Conservation (phyloP, 2,329 filamentous ascomycete species). For the Neopestalotiopsis clavispora region DNA sequence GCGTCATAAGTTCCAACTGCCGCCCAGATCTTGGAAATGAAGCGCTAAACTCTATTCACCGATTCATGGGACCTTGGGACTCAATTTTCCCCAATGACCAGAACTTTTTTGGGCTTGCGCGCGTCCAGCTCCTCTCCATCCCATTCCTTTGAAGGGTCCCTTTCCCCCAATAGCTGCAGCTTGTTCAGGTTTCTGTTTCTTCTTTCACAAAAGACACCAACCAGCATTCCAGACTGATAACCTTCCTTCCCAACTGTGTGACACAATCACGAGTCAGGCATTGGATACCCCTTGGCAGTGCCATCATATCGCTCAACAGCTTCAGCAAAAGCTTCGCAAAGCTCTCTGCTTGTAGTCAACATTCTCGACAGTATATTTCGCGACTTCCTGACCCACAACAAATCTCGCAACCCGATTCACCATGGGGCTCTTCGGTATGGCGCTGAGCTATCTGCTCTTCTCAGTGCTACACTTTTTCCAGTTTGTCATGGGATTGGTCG, state of each 20-base stretch:
- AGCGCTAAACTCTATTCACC: slow-evolving; percentile 5
- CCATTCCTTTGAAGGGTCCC: background rate
- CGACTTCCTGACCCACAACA: background rate
- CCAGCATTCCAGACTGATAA: background rate
- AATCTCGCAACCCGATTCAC: slow-evolving; percentile 19
- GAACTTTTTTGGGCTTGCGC: background rate
- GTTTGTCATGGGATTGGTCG: slow-evolving; percentile 76
- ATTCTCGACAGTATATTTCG: background rate
- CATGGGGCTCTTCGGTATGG: slow-evolving; percentile 52
- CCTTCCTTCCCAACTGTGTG: background rate
- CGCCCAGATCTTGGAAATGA: slow-evolving; percentile 12
- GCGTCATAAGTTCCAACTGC: slow-evolving; percentile 1
- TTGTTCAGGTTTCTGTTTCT: background rate
- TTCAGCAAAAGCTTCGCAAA: background rate
- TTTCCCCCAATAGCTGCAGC: background rate
- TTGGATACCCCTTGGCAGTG: background rate
- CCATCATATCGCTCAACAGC: background rate
- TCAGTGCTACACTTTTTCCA: slow-evolving; percentile 73
- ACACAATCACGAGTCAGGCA: background rate
- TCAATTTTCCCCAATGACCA: background rate
- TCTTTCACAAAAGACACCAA: background rate
- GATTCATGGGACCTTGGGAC: background rate
- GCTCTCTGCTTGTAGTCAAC: background rate
- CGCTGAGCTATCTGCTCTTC: slow-evolving; percentile 59
- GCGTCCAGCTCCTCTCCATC: background rate